Evolutionary conservation across 2,329 filamentous ascomycete genomes (phyloP), one percentile per base, ranked within the genome.

Genomic region (Ophiostoma fasciatum): DNA sequence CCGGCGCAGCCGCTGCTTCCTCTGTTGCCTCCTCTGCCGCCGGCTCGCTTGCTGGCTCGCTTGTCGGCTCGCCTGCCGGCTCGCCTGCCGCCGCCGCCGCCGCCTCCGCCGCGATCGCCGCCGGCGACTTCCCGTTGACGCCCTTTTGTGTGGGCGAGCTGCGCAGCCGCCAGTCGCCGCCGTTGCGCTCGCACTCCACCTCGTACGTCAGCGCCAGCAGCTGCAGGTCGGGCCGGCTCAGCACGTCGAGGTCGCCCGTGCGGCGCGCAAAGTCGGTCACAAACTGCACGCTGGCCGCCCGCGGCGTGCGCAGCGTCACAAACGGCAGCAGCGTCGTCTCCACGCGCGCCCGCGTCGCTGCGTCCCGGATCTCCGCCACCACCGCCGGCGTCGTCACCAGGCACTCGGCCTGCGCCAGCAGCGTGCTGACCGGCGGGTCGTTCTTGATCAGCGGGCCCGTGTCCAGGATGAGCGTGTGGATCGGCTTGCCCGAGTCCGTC

Each of bases 361-460:
- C 72, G 62, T 96, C 88, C 51, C 82, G 66, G 64, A 94, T 93
- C 62, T 98, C 90, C 35, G 75, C 69, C 21, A 96, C 65, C 38
- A 98, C 84, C 7, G 80, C 77, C 1, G 87, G 85, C 0, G 88
- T 81, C 1, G 85, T 94, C 50, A 85, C 74, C 28, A 94, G 67
- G 40, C 69, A 63, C 49, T 90, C 78, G 32, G 84, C 77, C 53
- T 83, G 76, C 26, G 72, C 68, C 35, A 94, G 64, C 10, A 98
- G 73, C 0, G 81, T 83, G 31, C 83, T 92, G 18, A 90, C 73
- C 10, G 82, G 66, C 11, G 88, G 84, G 45, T 90, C 79, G 60
- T 94, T 94, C 54, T 88, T 88, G 56, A 98, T 87, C 42, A 98
- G 75, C 7, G 88, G 85, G 19, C 87, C 88, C 4, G 90, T 81